A percentile compares a stretch with the other conserved stretches of the same genome.
phyloP scores from a whole-genome alignment of 495 filamentous ascomycete species.

The Neurospora sp. region DNA sequence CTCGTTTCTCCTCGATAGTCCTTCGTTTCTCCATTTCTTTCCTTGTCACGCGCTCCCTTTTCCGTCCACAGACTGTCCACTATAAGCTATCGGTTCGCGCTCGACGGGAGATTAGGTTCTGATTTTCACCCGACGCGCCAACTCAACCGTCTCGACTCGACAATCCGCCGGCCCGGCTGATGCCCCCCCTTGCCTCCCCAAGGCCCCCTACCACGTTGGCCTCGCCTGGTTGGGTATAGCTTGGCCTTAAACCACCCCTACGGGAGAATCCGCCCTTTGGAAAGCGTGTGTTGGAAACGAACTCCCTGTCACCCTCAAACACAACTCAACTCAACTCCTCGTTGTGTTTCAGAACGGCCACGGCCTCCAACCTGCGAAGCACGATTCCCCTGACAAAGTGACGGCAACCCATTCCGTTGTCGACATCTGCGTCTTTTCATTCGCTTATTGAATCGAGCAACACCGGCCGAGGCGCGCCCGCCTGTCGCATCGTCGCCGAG shows the following conservation, averaged over 20 bases:
- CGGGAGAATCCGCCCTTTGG: background rate
- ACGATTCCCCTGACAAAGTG: slow-evolving; percentile 12
- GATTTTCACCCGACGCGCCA: background rate
- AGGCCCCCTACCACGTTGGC: background rate
- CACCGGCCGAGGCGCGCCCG: background rate
- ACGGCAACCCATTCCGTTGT: slow-evolving; percentile 9
- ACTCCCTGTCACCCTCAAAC: slow-evolving; percentile 24
- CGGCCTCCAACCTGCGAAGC: slow-evolving; percentile 22
- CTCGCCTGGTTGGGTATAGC: background rate
- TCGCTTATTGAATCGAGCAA: background rate
- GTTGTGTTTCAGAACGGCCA: slow-evolving; percentile 35
- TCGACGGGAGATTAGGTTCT: background rate
- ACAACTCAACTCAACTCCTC: slow-evolving; percentile 30
- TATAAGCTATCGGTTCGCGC: background rate
- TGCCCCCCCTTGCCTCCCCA: slow-evolving; percentile 6
- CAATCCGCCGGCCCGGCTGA: background rate
- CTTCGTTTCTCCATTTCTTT: background rate
- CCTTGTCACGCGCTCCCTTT: background rate
- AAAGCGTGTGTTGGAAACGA: slow-evolving; percentile 12
- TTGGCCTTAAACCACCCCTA: background rate
- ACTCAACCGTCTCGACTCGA: background rate
- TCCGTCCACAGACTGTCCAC: background rate
- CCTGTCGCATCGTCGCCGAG: background rate
- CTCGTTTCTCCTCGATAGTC: background rate
- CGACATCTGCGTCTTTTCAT: slow-evolving; percentile 7